Evolutionary conservation across 2,329 filamentous ascomycete genomes (phyloP).

Genomic region (Elsinoe ampelina): DNA sequence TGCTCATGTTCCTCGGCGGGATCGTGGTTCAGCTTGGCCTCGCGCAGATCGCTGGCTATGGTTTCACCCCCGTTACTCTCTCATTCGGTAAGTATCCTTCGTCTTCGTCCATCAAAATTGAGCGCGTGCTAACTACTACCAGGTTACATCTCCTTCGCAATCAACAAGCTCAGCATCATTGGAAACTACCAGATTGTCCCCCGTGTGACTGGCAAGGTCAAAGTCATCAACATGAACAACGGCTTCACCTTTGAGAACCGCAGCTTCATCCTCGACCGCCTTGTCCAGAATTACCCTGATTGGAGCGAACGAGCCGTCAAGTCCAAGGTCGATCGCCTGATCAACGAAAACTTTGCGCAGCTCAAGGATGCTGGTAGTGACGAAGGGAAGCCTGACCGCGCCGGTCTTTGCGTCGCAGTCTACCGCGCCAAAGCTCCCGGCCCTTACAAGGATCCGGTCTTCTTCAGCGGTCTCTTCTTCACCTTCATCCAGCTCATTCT

Average conservation of each 20-base stretch:
- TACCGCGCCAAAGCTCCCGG: background rate
- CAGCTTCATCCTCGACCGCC: background rate
- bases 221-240: constrained; percentile 19
- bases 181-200: background rate
- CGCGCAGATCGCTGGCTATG: background rate
- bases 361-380: background rate
- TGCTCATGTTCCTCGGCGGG: background rate
- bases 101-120: background rate
- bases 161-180: background rate
- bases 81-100: background rate
- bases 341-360: background rate
- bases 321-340: background rate
- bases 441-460: background rate
- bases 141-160: background rate
- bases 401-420: background rate
- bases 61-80: background rate
- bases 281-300: background rate
- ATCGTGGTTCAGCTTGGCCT: background rate
- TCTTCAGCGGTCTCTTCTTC: background rate
- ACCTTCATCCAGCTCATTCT: background rate
- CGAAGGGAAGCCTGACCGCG: background rate
- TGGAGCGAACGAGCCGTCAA: background rate
- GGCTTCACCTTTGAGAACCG: constrained; percentile 15
- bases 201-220: background rate
- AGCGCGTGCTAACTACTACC: background rate